These are phyloP conservation scores for Colletotrichum zoysiae DNA, from an alignment of 2,329 filamentous ascomycete species.

Conservation along the genomic window DNA sequence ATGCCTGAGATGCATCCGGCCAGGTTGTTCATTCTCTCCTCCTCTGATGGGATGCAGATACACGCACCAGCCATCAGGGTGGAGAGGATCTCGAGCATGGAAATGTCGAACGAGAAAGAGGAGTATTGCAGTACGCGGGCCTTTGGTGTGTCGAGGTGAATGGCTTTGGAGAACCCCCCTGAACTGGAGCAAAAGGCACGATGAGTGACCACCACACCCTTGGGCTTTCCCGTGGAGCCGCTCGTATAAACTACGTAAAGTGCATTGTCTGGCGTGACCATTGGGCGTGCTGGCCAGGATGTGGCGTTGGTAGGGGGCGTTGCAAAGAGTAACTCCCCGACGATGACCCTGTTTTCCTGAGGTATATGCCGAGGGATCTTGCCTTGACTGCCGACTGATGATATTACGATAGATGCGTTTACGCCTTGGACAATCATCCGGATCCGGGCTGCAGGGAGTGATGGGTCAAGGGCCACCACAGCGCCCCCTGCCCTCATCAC, in stretches of 20 bases:
- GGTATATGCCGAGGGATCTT: neutral
- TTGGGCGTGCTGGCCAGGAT: accelerated
- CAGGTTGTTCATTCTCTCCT: constrained; percentile 51
- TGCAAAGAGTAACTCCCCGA: neutral
- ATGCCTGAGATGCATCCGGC: constrained; percentile 5
- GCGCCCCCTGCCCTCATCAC: constrained; percentile 26
- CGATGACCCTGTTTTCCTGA: neutral
- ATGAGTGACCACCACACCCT: constrained; percentile 34
- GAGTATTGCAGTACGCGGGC: constrained; percentile 54
- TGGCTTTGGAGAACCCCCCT: constrained; percentile 19
- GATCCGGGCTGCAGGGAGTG: constrained; percentile 7
- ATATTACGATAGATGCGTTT: constrained; percentile 14
- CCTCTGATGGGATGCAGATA: constrained; percentile 54
- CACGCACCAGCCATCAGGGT: constrained; percentile 53
- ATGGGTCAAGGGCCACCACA: constrained; percentile 29
- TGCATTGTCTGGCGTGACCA: neutral
- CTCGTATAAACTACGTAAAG: constrained; percentile 29
- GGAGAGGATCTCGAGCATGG: constrained; percentile 53
- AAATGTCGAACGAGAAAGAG: constrained; percentile 57
- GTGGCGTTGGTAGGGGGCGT: neutral
- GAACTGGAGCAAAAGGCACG: constrained; percentile 16
- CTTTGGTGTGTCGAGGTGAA: constrained; percentile 3
- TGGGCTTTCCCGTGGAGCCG: constrained; percentile 35
- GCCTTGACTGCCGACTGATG: neutral
- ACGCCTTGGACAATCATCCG: constrained; percentile 26